Base-by-base conservation (phyloP, 495 filamentous ascomycete genomes). In the Cercophora scortea region DNA sequence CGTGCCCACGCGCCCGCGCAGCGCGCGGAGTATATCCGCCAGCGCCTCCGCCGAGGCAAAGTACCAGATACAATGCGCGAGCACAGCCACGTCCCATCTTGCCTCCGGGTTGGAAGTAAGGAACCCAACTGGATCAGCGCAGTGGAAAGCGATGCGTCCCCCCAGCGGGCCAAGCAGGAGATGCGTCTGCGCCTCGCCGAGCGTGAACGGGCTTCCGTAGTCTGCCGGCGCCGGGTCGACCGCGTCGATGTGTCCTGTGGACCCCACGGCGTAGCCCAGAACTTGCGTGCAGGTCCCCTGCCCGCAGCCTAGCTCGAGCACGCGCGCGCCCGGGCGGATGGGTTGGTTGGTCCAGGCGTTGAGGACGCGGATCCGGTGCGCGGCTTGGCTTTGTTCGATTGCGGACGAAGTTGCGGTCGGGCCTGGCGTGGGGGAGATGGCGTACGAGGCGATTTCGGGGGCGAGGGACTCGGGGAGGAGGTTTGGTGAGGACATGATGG, bases 291-390 rank as follows among this genome's bases (percentile, higher is more conserved):
- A 69, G 51, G 76, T 74, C 4, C 78, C 79, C 52, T 80, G 78
- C 15, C 78, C 78, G 62, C 78, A 80, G 45, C 77, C 79, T 32
- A 82, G 54, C 58, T 80, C 79, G 6, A 82, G 68, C 34, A 79
- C 58, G 35, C 68, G 71, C 13, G 64, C 61, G 42, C 62, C 74
- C 0, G 68, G 57, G 2, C 36, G 25, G 51, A 75, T 69, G 49
- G 47, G 11, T 8, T 36, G 17, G 8, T 52, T 47, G 36, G 48
- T 48, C 67, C 67, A 78, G 53, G 55, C 53, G 42, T 66, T 55
- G 38, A 77, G 52, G 45, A 78, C 62, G 18, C 52, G 42, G 19
- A 74, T 59, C 34, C 75, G 73, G 62, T 79, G 76, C 11, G 45
- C 25, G n/a, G 70, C 70, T 64, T 78, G 74, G 49, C 64, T 58